Conservation (phyloP, 164 flowering plant species). For the Chimonanthus salicifolius region DNA sequence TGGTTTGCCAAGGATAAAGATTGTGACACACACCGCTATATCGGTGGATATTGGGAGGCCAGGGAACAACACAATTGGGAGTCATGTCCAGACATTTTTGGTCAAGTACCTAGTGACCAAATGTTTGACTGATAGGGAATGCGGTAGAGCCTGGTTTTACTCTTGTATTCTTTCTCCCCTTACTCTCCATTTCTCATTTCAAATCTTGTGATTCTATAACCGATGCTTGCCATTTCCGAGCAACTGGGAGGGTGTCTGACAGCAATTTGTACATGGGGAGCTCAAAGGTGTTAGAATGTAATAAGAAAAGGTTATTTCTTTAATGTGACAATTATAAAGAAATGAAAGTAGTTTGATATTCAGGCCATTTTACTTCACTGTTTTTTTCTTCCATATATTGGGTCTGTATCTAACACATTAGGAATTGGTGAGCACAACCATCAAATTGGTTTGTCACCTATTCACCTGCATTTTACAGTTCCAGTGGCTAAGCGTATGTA, state of each 20-base stretch:
- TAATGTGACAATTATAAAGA: not conserved
- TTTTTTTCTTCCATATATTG: too few species aligned
- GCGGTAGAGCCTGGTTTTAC: not conserved
- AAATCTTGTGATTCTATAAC: not conserved
- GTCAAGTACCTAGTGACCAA: slow-evolving; percentile 52
- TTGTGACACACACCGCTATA: slow-evolving; percentile 45
- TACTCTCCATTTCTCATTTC: not conserved
- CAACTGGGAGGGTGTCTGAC: slow-evolving; percentile 2
- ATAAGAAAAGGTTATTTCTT: not conserved
- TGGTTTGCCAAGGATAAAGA: slow-evolving; percentile 74
- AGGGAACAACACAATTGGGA: slow-evolving; percentile 60
- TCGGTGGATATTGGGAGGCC: slow-evolving; percentile 91
- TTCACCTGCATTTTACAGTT: too few species aligned
- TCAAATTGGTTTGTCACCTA: too few species aligned
- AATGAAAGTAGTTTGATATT: not conserved
- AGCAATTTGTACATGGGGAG: not conserved
- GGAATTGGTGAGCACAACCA: not conserved
- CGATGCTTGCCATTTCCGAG: slow-evolving; percentile 7
- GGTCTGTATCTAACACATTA: too few species aligned
- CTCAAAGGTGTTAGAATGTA: not conserved
- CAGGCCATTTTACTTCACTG: too few species aligned
- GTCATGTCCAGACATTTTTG: slow-evolving; percentile 69
- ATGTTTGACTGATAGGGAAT: slow-evolving; percentile 16
- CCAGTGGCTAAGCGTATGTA: too few species aligned
- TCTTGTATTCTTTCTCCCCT: not conserved